phyloP scores from a whole-genome alignment of 768 basidiomycete species.

The Tephrocybe rancida region DNA sequence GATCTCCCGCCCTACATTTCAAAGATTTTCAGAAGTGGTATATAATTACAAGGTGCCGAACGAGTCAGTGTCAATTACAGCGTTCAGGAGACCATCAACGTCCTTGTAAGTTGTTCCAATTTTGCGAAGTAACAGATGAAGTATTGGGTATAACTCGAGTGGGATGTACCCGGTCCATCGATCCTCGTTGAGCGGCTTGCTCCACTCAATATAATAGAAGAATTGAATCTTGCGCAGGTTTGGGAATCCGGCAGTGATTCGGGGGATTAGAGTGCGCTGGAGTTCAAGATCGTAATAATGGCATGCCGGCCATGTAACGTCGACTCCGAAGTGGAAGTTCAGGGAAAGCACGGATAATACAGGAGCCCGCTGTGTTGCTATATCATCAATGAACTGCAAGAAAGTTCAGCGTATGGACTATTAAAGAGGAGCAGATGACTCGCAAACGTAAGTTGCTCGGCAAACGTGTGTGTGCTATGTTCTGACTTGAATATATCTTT shows the following conservation, averaged over 20 bases:
- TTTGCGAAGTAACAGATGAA: neutral
- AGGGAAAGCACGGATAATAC: conserved; percentile 7
- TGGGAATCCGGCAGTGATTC: conserved; percentile 9
- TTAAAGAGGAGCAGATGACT: too few relatives aligned
- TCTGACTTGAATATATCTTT: too few relatives aligned
- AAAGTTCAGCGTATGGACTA: too few relatives aligned
- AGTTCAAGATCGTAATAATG: neutral
- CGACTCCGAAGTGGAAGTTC: neutral
- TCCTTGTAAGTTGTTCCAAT: neutral
- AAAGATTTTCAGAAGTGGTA: too few relatives aligned
- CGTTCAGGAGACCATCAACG: conserved; percentile 1
- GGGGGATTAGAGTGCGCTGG: conserved; percentile 4
- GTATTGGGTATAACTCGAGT: neutral
- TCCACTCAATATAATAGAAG: conserved; percentile 10
- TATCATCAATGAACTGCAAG: too few relatives aligned
- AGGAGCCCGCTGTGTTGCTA: too few relatives aligned
- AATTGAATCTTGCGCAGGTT: conserved; percentile 10
- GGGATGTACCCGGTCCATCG: conserved; percentile 11
- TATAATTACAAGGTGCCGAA: too few relatives aligned
- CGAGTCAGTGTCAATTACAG: too few relatives aligned
- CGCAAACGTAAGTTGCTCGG: too few relatives aligned
- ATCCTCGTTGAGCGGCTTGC: neutral
- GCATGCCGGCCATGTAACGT: neutral
- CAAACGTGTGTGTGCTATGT: too few relatives aligned
- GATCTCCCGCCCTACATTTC: too few relatives aligned